A percentile compares a stretch with the other conserved stretches of the same genome.
Evolutionary conservation across 169 alveolate genomes (phyloP).

Genomic region (Eimeria sp.): DNA sequence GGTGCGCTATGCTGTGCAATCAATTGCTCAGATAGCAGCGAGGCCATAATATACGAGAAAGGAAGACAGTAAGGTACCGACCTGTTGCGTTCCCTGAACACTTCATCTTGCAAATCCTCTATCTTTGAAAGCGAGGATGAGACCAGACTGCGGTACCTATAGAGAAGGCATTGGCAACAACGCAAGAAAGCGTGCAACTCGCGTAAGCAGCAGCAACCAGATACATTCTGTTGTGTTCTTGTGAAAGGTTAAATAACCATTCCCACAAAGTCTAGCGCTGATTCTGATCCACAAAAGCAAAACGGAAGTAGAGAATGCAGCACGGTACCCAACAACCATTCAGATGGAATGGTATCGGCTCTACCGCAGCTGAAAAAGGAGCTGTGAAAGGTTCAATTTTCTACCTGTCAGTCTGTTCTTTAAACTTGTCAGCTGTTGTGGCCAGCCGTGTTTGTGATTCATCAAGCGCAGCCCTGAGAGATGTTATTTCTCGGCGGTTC

Average conservation of each 20-base stretch:
- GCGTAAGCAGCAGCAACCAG: not conserved
- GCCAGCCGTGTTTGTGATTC: slow-evolving; percentile 35
- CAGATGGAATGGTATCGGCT: not conserved
- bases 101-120: slow-evolving; percentile 61
- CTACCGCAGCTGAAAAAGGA: not conserved
- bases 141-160: slow-evolving; percentile 30
- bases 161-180: not conserved
- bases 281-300: not conserved
- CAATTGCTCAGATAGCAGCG: not conserved
- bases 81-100: slow-evolving; percentile 68
- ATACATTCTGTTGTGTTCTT: not conserved
- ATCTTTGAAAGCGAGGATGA: slow-evolving; percentile 35
- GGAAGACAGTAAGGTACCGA: not conserved
- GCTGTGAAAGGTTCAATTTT: not conserved
- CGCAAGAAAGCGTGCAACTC: not conserved
- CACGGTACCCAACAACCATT: not conserved
- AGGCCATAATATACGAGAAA: not conserved
- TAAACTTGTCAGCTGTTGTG: slow-evolving; percentile 60
- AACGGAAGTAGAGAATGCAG: not conserved
- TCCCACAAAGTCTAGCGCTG: not conserved
- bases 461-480: slow-evolving; percentile 56
- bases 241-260: not conserved
- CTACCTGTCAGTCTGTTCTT: slow-evolving; percentile 58
- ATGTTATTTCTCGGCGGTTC: not conserved
- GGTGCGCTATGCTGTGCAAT: not conserved